Base-by-base conservation (phyloP, 1,139 yeast species). In the Geotrichum bryndzae region DNA sequence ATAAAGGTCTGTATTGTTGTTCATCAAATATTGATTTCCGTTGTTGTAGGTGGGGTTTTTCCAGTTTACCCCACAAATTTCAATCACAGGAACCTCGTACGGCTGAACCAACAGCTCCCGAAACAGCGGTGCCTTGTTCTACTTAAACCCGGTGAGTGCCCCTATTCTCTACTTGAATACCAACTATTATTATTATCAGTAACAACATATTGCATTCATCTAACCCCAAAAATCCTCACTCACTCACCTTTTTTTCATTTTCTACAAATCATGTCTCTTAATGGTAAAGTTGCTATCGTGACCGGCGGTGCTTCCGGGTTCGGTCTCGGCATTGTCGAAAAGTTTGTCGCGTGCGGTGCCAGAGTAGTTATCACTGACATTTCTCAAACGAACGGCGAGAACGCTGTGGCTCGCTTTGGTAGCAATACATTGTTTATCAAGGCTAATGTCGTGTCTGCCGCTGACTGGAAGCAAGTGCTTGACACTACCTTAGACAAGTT, bases 231-330 rank as follows among this genome's bases (percentile, higher is more conserved):
- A 29, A 5, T 5, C 10, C 10, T 5, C 33, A 29, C 7, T 4
- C 10, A 5, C 33, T 5, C 7, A 7, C 7, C 10, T 29, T 41
- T n/a, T n/a, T n/a, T 18, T 29, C 7, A 5, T 29, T n/a, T n/a
- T n/a, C 5, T 18, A 5, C 10, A 2, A 41, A 41, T 8, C 22
- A 41, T 41, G 18, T 41, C n/a, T 52, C 25, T 70, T 27, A 61
- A 66, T 46, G 67, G 66, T 31, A 68, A 70, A 62, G 68, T 68
- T n/a, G 70, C 68, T 7, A 65, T 71, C 41, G 69, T 71, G n/a
- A 70, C 74, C 23, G 74, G 74, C 13, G 74, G 73, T 1, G 67
- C 69, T 11, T 70, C 73, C n/a, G 74, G 74, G 1, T 66, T 71
- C 50, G 74, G 74, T 11, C 69, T 72, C 5, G 68, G 65, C 35